Evolutionary conservation across 2,329 filamentous ascomycete genomes (phyloP).

Genomic region (Colletotrichum gloeosporioides): DNA sequence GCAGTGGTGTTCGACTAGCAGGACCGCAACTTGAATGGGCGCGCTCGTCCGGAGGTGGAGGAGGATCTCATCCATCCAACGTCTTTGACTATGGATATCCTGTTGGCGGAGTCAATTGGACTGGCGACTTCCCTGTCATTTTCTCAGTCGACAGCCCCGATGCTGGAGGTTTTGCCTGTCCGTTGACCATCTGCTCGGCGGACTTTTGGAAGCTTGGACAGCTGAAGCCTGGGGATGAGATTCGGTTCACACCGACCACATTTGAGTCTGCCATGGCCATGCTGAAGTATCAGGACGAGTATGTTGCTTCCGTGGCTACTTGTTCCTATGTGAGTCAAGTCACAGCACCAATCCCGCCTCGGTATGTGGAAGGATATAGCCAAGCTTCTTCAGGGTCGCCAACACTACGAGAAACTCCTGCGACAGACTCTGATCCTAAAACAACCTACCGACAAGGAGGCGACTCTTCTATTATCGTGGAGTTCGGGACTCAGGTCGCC

Average conservation of each 20-base stretch:
- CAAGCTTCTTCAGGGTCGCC: neutral
- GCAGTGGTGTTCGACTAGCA: constrained; percentile 64
- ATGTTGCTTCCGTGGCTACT: neutral
- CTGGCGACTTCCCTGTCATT: constrained; percentile 38
- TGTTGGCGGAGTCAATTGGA: constrained; percentile 36
- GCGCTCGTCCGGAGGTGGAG: constrained; percentile 64
- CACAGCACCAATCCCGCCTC: neutral
- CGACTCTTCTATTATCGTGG: neutral
- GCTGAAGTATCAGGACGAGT: neutral
- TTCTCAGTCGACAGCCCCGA: constrained; percentile 37
- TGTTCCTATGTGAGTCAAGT: neutral
- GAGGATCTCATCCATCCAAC: constrained; percentile 67
- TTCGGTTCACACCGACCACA: neutral
- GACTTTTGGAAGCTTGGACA: constrained; percentile 42
- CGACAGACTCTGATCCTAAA: neutral
- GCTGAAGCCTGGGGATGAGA: constrained; percentile 32
- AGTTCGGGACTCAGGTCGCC: neutral
- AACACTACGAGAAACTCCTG: neutral
- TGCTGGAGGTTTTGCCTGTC: constrained; percentile 35
- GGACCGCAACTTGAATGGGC: constrained; percentile 66
- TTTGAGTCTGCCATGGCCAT: neutral
- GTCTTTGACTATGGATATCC: constrained; percentile 66
- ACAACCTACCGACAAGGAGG: neutral
- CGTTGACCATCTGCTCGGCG: constrained; percentile 32
- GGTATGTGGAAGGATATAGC: neutral